phyloP scores from a whole-genome alignment of 2,329 filamentous ascomycete genomes.

The Colletotrichum liaoningense region DNA sequence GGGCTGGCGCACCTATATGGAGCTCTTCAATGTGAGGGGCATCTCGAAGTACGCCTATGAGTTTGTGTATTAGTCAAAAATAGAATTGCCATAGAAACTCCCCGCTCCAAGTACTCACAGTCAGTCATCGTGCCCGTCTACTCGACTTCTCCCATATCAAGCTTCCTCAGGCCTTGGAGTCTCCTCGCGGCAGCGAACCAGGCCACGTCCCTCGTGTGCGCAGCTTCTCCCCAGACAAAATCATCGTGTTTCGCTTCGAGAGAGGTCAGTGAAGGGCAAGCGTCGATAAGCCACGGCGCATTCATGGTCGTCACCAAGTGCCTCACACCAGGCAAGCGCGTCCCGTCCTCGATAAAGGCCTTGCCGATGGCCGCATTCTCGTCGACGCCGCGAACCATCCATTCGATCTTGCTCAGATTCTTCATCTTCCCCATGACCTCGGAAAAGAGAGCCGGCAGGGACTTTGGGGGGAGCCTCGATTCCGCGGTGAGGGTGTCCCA shows the following conservation, averaged over 20 bases:
- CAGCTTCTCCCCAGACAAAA: background rate
- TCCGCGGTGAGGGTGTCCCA: background rate
- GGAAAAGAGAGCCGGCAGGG: background rate
- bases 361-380: background rate
- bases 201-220: background rate
- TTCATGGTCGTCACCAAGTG: background rate
- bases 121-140: background rate
- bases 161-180: background rate
- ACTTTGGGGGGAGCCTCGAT: background rate
- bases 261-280: background rate
- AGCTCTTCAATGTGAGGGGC: background rate
- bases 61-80: background rate
- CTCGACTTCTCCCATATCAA: background rate
- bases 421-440: background rate
- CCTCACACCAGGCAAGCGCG: background rate
- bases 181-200: background rate
- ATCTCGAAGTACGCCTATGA: background rate
- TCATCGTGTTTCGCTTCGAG: background rate
- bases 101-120: background rate
- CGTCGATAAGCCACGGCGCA: background rate
- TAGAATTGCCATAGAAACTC: accelerated
- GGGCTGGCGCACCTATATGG: background rate
- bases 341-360: background rate
- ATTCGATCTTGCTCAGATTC: background rate
- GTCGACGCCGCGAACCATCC: background rate